Conservation (phyloP, 169 alveolate genomes). For the Babesia ovata region DNA sequence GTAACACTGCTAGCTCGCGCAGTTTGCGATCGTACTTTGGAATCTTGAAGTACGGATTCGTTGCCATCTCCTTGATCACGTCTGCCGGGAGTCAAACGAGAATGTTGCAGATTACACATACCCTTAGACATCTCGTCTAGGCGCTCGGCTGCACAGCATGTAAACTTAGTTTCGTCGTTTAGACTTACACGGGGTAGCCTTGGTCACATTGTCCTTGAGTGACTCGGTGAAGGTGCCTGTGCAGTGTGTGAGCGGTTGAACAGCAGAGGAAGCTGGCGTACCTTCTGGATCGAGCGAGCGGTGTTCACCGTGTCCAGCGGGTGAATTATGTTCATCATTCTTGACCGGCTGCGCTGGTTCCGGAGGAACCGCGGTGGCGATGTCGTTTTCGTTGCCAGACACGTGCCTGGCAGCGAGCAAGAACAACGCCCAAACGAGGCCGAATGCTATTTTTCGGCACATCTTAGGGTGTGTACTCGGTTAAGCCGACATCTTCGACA, state of each 20-base stretch:
- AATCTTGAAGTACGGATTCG: slow-evolving; percentile 59
- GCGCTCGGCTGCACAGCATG: slow-evolving; percentile 39
- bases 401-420: neutral
- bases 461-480: neutral
- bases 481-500: neutral
- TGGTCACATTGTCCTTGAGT: slow-evolving; percentile 30
- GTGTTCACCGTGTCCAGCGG: neutral
- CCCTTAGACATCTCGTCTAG: slow-evolving; percentile 59
- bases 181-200: slow-evolving; percentile 32
- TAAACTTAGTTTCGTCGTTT: neutral
- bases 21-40: slow-evolving; percentile 60
- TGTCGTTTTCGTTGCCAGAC: slow-evolving; percentile 15
- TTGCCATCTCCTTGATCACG: slow-evolving; percentile 33
- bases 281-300: slow-evolving; percentile 6
- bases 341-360: neutral
- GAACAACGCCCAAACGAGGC: neutral
- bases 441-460: neutral
- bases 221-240: slow-evolving; percentile 26
- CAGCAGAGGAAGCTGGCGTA: neutral
- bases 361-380: neutral
- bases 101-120: neutral
- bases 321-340: neutral
- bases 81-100: slow-evolving; percentile 20
- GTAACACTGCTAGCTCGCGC: slow-evolving; percentile 60
- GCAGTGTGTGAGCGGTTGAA: neutral